These are phyloP conservation scores for Hirsutella thompsonii DNA, from an alignment of 2,329 filamentous ascomycete genomes.

Conservation along the genomic window DNA sequence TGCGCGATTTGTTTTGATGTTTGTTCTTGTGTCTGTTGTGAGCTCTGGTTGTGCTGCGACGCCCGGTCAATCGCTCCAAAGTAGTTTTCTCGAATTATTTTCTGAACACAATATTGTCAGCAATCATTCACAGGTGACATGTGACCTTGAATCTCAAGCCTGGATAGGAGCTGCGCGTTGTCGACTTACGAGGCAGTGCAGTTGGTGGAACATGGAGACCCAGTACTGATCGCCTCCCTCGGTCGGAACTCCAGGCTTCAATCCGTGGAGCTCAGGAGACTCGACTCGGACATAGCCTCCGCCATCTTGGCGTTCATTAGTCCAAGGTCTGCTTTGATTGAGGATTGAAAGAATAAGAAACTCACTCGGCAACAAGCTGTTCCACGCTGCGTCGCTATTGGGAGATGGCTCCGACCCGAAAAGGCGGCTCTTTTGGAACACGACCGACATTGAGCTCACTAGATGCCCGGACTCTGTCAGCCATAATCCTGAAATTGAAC, in stretches of 20 bases:
- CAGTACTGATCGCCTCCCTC: background rate
- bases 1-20: background rate
- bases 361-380: background rate
- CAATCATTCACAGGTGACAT: no score
- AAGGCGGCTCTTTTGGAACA: background rate
- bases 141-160: no score
- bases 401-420: background rate
- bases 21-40: background rate
- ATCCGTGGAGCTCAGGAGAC: background rate
- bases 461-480: no score
- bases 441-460: background rate
- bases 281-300: background rate
- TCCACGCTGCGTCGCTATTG: background rate
- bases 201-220: background rate
- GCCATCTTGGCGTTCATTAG: background rate
- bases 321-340: no score
- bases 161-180: background rate
- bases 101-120: background rate
- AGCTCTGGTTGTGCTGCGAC: background rate
- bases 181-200: background rate
- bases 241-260: background rate
- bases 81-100: background rate
- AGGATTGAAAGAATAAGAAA: background rate
- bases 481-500: no score
- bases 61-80: background rate